These are phyloP conservation scores for Grosmannia penicillata DNA, from an alignment of 2,329 filamentous ascomycete species.

Conservation along the genomic window DNA sequence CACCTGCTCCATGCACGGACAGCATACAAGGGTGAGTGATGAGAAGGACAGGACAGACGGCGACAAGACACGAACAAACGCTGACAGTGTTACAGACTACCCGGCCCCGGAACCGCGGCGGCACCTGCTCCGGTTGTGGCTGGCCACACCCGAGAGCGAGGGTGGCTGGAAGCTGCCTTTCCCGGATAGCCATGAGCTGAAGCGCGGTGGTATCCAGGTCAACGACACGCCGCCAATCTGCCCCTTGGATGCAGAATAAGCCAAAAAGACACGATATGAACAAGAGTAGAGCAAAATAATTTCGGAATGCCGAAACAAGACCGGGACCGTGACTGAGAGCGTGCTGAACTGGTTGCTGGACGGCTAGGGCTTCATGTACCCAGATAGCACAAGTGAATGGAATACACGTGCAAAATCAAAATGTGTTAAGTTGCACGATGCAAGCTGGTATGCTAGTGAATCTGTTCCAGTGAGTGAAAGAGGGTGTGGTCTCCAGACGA, in stretches of 20 bases:
- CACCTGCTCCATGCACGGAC: constrained; percentile 74
- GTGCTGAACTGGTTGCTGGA: no score
- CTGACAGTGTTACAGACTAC: constrained; percentile 22
- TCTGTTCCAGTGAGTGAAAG: no score
- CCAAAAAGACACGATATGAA: no score
- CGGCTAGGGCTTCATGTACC: no score
- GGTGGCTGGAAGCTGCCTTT: constrained; percentile 79
- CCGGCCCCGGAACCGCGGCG: constrained; percentile 54
- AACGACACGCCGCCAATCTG: constrained; percentile 63
- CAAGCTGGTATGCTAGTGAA: no score
- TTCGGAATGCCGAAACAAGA: no score
- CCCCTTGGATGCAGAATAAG: constrained; percentile 59
- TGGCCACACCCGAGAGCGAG: constrained; percentile 66
- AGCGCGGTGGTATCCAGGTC: constrained; percentile 79
- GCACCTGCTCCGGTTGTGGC: constrained; percentile 73
- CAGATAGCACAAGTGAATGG: no score
- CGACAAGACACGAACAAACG: not conserved
- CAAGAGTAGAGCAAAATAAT: no score
- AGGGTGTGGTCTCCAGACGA: no score
- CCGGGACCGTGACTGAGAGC: no score
- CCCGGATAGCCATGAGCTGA: constrained; percentile 68
- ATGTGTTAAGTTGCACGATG: no score
- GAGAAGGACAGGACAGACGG: not conserved
- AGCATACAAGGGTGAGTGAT: constrained; percentile 45
- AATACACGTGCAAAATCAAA: no score